Percentiles rank a stretch among this genome's conserved stretches.
These are phyloP conservation scores for Ganoderma resinaceum DNA, from an alignment of 1,284 basidiomycete species.

Conservation along the genomic window DNA sequence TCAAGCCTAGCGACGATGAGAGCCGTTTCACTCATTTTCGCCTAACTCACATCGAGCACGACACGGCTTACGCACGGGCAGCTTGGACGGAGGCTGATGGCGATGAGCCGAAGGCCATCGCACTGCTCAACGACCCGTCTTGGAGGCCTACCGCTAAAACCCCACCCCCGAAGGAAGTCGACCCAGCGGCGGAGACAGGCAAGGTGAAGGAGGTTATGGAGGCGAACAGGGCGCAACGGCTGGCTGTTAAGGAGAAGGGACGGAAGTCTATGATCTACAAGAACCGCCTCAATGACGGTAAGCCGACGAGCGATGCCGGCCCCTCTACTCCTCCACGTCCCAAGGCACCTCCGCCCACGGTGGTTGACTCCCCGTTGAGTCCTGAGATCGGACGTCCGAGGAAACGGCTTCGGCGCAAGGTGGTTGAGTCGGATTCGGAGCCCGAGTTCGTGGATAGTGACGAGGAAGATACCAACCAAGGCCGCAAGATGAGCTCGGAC, in stretches of 20 bases:
- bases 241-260: slow-evolving; percentile 71
- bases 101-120: slow-evolving; percentile 64
- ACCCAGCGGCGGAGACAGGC: slow-evolving; percentile 51
- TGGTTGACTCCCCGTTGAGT: slow-evolving; percentile 39
- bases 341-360: slow-evolving; percentile 30
- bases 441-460: slow-evolving; percentile 47
- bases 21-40: slow-evolving; percentile 62
- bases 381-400: slow-evolving; percentile 49
- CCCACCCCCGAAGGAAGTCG: slow-evolving; percentile 37
- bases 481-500: slow-evolving; percentile 34
- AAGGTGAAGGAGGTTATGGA: slow-evolving; percentile 75
- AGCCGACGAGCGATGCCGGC: slow-evolving; percentile 26
- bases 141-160: slow-evolving; percentile 53
- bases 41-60: slow-evolving; percentile 62
- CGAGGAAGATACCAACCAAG: slow-evolving; percentile 35
- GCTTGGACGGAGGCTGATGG: slow-evolving; percentile 70
- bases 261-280: slow-evolving; percentile 82
- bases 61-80: slow-evolving; percentile 54
- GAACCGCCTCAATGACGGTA: slow-evolving; percentile 58
- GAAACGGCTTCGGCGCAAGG: slow-evolving; percentile 61
- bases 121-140: slow-evolving; percentile 59
- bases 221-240: slow-evolving; percentile 66
- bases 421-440: slow-evolving; percentile 76
- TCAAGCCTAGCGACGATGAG: slow-evolving; percentile 30
- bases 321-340: slow-evolving; percentile 26